Percentiles rank a stretch among this genome's conserved stretches.
These are phyloP conservation scores for Fomitiporia mediterranea DNA, from an alignment of 1,284 basidiomycete species.

Conservation along the genomic window DNA sequence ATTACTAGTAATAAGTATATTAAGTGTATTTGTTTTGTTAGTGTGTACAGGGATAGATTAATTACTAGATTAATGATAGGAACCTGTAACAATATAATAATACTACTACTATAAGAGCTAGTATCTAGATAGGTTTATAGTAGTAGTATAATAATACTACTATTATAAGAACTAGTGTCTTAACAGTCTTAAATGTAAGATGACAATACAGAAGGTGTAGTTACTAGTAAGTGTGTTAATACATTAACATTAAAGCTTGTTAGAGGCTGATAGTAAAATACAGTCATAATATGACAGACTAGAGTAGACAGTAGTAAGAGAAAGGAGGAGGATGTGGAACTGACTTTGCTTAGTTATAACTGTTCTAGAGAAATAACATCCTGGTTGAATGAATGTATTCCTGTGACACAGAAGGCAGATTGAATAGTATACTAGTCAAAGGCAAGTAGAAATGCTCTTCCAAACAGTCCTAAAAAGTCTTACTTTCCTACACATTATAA, in stretches of 20 bases:
- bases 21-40: constrained; percentile 3
- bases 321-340: constrained; percentile 19
- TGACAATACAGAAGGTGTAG: no score
- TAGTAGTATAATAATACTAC: no score
- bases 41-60: neutral
- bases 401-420: constrained; percentile 30
- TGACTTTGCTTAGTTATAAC: constrained; percentile 21
- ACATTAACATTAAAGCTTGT: neutral
- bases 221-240: neutral
- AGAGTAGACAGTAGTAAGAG: constrained; percentile 13
- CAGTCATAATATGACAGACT: constrained; percentile 10
- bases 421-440: constrained; percentile 25
- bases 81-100: neutral
- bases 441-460: constrained; percentile 24
- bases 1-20: neutral
- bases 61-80: neutral
- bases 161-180: no score
- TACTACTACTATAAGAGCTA: neutral
- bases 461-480: constrained; percentile 28
- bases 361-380: constrained; percentile 17
- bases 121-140: neutral
- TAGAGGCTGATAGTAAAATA: constrained; percentile 1
- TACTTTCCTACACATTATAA: constrained; percentile 24
- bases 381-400: constrained; percentile 29
- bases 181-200: no score